Evolutionary conservation across 306 rosid genomes (phyloP), one percentile per base, ranked within the genome.

Genomic region (Mucuna pruriens): DNA sequence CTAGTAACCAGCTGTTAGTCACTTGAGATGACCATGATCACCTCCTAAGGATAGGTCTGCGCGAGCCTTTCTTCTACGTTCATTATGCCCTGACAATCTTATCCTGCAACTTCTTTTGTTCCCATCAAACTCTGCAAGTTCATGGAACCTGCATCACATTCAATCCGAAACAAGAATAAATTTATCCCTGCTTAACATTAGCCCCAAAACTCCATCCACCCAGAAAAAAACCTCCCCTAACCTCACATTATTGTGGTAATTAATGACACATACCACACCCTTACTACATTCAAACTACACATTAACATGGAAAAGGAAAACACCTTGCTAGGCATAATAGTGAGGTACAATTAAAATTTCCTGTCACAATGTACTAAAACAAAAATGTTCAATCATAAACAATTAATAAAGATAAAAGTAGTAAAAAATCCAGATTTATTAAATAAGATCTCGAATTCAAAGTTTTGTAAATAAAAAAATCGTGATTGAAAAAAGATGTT

Each of bases 61-160:
- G 17, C 69, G 52, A 11, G 72, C 25, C 45, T 73, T 84, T 36
- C 80, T 72, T 49, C 84, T 38, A n/a, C 76, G 83, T 36, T 84
- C 38, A 57, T 84, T 84, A 34, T 73, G 86, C 16, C 58, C 76
- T 1, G 84, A 77, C 63, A 84, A 45, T 49, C 63, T 84, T 64
- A 44, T 70, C 58, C 87, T 68, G 23, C 84, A 84, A 68, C 87
- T 84, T 42, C 79, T 78, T 78, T 78, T 84, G 72, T 1, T 33
- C 17, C 55, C 76, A 64, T 84, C 83, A 12, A 84, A 84, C 70
- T 72, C 0, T 42, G 80, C 55, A 52, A 73, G 36, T 39, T 78
- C 80, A 65, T 84, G 86, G 72, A 84, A 84, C 66, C 84, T 84
- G 80, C 20, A 52, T n/a, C 19, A 2, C 68, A 22, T 45, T 46